Evolutionary conservation across 306 rosid species (phyloP).

Genomic region (Fragaria ananassa): DNA sequence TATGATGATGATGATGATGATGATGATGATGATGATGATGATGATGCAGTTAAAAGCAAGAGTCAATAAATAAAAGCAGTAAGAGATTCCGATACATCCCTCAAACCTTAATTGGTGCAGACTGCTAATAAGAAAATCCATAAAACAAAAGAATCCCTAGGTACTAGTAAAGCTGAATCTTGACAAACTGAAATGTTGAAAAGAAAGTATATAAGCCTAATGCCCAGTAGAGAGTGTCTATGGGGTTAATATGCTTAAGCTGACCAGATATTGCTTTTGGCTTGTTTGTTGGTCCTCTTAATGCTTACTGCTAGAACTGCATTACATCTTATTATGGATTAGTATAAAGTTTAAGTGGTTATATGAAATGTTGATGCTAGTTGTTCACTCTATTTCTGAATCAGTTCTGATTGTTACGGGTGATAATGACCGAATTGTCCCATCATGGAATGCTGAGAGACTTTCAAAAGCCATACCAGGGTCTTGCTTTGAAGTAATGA

Average conservation of each 20-base stretch:
- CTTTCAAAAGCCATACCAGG: slow-evolving; percentile 81
- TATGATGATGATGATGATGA: not conserved
- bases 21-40: not conserved
- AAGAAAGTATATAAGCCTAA: not conserved
- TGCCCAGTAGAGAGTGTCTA: not conserved
- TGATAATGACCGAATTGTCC: slow-evolving; percentile 71
- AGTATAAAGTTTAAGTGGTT: not conserved
- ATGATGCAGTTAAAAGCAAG: not conserved
- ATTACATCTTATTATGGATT: not conserved
- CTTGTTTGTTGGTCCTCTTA: slow-evolving; percentile 12
- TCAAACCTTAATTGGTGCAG: not conserved
- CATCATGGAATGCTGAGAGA: slow-evolving; percentile 85
- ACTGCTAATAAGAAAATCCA: not conserved
- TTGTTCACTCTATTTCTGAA: slow-evolving; percentile 22
- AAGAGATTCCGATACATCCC: not conserved
- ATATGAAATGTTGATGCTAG: slow-evolving; percentile 5
- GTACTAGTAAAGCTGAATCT: not conserved
- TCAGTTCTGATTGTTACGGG: slow-evolving; percentile 87
- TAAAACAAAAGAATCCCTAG: not conserved
- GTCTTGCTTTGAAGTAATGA: slow-evolving; percentile 60
- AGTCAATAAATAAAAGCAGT: not conserved
- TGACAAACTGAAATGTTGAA: not conserved
- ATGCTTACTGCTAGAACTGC: not conserved
- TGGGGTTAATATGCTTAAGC: not conserved
- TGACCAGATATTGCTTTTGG: not conserved